Base-by-base conservation (phyloP, 2,329 filamentous ascomycete genomes). In the Xylariomycetidae sp. region DNA sequence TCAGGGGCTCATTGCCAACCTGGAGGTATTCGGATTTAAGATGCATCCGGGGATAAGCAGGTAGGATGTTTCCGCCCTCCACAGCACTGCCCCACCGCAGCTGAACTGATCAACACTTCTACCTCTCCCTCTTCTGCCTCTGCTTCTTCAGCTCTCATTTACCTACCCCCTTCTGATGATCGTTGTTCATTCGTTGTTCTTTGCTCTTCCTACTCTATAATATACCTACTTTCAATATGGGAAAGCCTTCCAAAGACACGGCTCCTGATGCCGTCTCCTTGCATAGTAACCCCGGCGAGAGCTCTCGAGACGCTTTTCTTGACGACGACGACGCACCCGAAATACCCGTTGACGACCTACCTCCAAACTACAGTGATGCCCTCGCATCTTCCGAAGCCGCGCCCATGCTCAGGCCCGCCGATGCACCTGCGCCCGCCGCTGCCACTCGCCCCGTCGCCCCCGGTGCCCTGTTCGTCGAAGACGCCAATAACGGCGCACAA, bases 401-500 rank as follows among this genome's bases (percentile, higher is more conserved):
- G 8, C 43, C 48, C 4, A 46, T 51, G 28, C 43, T 49, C 17
- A 26, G 35, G n/a, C 34, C 39, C 9, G 27, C 38, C 22, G 9
- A 25, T 27, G 27, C 10, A 5, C 22, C 23, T 30, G 25, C 36
- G 31, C 22, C 16, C 15, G 26, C 22, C 14, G 7, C 11, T 6
- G 22, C 23, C 11, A 20, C 36, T 16, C 33, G 29, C 3, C 48
- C 45, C 4, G n/a, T 27, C 8, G 43, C 49, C 16, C 25, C 36
- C 26, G 41, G 44, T 14, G 37, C 40, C 4, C 38, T 26, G 17
- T 31, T 48, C 25, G 31, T 40, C 1, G 51, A 50, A 16, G 59
- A 65, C 18, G 36, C 41, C 25, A 53, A 49, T 30, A 58, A 49
- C 16, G 61, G 59, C 14, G 49, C 50, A 16, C 58, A 63, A 30